Conservation (phyloP, 2,329 filamentous ascomycete genomes). For the Monascus ruber region DNA sequence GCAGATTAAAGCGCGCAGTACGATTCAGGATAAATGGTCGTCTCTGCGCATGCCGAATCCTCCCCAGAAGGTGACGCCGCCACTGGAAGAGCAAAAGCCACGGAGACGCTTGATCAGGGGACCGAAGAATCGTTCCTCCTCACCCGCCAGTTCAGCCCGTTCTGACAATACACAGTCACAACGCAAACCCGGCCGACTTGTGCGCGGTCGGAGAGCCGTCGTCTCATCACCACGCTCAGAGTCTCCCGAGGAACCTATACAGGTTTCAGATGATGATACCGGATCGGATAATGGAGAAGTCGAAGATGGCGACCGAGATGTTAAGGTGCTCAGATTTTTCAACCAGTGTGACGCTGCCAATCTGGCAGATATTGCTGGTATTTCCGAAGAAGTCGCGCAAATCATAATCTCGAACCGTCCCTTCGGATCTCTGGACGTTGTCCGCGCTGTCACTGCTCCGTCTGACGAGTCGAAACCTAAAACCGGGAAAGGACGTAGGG, state of each 20-base stretch:
- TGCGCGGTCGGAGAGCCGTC: constrained; percentile 37
- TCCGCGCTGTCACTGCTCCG: constrained; percentile 51
- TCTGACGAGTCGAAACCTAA: constrained; percentile 33
- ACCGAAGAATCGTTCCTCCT: constrained; percentile 18
- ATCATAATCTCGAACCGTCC: constrained; percentile 63
- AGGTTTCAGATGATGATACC: constrained; percentile 37
- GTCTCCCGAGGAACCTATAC: constrained; percentile 21
- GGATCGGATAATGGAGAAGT: constrained; percentile 27
- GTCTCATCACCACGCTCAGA: constrained; percentile 19
- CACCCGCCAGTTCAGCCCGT: constrained; percentile 11
- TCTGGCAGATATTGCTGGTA: constrained; percentile 69
- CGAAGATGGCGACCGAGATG: constrained; percentile 35
- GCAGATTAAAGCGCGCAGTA: constrained; percentile 42
- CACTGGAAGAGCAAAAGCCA: constrained; percentile 18
- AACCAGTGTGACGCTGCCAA: constrained; percentile 67
- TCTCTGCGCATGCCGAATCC: constrained; percentile 31
- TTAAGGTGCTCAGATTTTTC: constrained; percentile 63
- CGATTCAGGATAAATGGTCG: constrained; percentile 50
- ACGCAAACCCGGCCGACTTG: constrained; percentile 30
- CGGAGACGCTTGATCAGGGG: constrained; percentile 30
- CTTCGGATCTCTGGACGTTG: constrained; percentile 54
- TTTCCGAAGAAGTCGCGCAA: constrained; percentile 57
- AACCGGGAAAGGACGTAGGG: constrained; percentile 39
- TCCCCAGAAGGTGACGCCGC: constrained; percentile 8
- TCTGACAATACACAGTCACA: constrained; percentile 12